A percentile compares a stretch with the other conserved stretches of the same genome.
These are phyloP conservation scores for Solanum chacoense DNA, from an alignment of 305 asterid genomes.

Conservation along the genomic window DNA sequence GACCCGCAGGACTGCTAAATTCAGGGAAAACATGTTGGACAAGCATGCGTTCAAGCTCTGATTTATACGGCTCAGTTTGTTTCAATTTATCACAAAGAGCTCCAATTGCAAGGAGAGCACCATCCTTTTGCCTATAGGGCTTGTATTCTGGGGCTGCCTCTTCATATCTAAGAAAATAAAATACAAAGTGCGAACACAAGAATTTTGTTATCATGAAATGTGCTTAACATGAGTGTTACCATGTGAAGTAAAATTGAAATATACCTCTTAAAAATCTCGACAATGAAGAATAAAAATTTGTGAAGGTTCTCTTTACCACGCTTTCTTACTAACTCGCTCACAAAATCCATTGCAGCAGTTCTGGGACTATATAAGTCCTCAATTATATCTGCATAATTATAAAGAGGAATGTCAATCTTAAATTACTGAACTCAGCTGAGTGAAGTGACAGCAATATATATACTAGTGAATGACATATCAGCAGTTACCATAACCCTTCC, in stretches of 20 bases:
- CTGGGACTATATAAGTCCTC: constrained; percentile 98
- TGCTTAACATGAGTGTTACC: neutral
- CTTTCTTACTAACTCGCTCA: constrained; percentile 94
- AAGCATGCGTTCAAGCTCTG: constrained; percentile 93
- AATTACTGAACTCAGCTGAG: neutral
- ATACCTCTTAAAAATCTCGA: constrained; percentile 90
- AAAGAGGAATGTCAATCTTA: neutral
- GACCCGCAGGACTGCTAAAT: constrained; percentile 83
- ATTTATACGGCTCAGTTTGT: constrained; percentile 88
- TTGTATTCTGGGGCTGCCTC: constrained; percentile 65
- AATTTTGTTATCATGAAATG: neutral
- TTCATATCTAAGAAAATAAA: constrained; percentile 44
- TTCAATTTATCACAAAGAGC: constrained; percentile 88
- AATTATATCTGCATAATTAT: constrained; percentile 60
- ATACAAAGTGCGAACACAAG: neutral
- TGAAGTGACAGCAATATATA: neutral
- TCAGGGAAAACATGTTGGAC: constrained; percentile 96
- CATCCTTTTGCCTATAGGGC: constrained; percentile 90
- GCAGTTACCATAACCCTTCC: constrained; percentile 97
- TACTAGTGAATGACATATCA: neutral
- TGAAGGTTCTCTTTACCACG: constrained; percentile 98
- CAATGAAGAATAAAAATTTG: constrained; percentile 75
- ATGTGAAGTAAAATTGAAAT: neutral
- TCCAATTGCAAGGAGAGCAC: constrained; percentile 98
- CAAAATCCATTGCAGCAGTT: constrained; percentile 99